A percentile compares a stretch with the other conserved stretches of the same genome.
These are phyloP conservation scores for Suillus subluteus DNA, from an alignment of 768 basidiomycete genomes.

Conservation along the genomic window DNA sequence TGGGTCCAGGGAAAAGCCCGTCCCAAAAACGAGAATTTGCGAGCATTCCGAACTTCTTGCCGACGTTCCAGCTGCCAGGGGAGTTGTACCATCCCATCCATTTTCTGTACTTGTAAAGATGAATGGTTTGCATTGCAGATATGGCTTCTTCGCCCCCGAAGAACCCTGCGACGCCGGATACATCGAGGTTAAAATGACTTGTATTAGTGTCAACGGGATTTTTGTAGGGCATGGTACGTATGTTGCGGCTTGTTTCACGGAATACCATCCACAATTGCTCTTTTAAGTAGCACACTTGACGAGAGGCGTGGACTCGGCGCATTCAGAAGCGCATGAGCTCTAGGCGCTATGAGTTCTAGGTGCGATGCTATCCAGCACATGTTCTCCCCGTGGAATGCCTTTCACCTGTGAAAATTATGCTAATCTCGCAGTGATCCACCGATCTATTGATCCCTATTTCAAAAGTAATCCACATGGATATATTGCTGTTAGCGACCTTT, in stretches of 20 bases:
- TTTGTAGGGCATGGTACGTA: conserved; percentile 14
- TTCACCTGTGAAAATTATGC: not conserved
- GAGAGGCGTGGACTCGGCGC: not conserved
- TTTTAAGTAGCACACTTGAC: not conserved
- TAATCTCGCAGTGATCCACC: not conserved
- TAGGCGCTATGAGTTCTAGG: not conserved
- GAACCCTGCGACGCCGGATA: conserved; percentile 37
- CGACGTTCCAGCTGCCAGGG: conserved; percentile 34
- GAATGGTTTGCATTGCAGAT: conserved; percentile 33
- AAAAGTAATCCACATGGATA: too few relatives aligned
- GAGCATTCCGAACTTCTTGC: conserved; percentile 32
- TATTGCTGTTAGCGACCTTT: not conserved
- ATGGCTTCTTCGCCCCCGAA: conserved; percentile 39
- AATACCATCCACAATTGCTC: not conserved
- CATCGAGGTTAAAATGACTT: conserved; percentile 26
- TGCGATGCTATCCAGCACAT: not conserved
- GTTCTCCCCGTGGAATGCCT: not conserved
- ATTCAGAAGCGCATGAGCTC: not conserved
- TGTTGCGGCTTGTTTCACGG: not conserved
- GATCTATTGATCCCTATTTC: not conserved
- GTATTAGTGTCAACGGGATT: conserved; percentile 19
- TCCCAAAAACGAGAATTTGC: conserved; percentile 30
- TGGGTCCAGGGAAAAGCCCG: conserved; percentile 27
- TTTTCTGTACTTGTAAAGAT: conserved; percentile 29
- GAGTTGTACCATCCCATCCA: conserved; percentile 42